These are phyloP conservation scores for Euphorbia schlechtendalii DNA, from an alignment of 441 rosid genomes.

Conservation along the genomic window DNA sequence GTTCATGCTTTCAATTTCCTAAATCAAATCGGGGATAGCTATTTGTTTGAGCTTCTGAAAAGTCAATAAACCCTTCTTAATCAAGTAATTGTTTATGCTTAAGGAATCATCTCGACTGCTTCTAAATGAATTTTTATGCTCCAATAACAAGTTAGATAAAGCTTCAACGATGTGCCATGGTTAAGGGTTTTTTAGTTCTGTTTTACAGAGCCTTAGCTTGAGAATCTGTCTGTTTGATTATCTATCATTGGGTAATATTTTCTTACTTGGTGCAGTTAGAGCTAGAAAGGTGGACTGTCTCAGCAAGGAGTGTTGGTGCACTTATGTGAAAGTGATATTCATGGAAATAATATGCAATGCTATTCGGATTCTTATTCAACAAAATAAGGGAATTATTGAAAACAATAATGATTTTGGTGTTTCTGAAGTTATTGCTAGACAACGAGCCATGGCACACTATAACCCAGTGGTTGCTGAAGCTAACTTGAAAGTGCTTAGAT, in stretches of 20 bases:
- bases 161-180: no score
- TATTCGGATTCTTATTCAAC: constrained; percentile 65
- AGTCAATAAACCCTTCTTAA: no score
- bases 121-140: no score
- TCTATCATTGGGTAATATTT: constrained; percentile 21
- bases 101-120: no score
- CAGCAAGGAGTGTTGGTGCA: constrained; percentile 65
- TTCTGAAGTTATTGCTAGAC: constrained; percentile 37
- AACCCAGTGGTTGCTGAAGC: constrained; percentile 43
- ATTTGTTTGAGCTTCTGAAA: no score
- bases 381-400: constrained; percentile 52
- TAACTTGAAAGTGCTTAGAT: constrained; percentile 54
- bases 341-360: constrained; percentile 71
- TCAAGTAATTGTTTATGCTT: no score
- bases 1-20: no score
- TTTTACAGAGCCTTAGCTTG: no score
- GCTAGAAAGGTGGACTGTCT: constrained; percentile 51
- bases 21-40: no score
- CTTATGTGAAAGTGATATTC: constrained; percentile 54
- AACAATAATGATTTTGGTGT: constrained; percentile 28
- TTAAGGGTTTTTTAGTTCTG: no score
- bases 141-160: no score
- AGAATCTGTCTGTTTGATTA: no score
- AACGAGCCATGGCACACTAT: constrained; percentile 49
- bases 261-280: constrained; percentile 51